Evolutionary conservation across 2,329 filamentous ascomycete genomes (phyloP), one percentile per base, ranked within the genome.

Genomic region (Colletotrichum navitas): DNA sequence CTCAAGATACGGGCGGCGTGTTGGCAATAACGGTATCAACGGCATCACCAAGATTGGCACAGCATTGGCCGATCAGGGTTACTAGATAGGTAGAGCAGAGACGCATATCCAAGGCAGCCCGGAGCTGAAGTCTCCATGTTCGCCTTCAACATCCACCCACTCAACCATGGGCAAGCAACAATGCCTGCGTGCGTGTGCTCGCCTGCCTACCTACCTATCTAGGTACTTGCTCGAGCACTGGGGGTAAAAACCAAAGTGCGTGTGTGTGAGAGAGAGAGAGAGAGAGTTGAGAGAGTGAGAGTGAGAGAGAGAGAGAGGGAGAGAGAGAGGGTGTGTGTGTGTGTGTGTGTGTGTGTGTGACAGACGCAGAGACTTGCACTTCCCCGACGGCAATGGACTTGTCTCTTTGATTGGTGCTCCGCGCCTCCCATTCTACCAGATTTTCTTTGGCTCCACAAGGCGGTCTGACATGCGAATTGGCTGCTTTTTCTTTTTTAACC

Each of bases 391-490:
- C 43, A 68, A 68, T 41, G 51, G 52, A 47, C 69, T 71, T 68
- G 65, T 65, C 65, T 68, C 39, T 59, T 63, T 71, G 65, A 68
- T 69, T 71, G 69, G 69, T 36, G 63, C 54, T 63, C 41, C 65
- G 43, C 65, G 59, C 65, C 51, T 55, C 52, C 52, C 65, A 47
- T 24, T 52, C 49, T 63, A 54, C 61, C 61, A 72, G 56, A 66
- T 71, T 72, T 70, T 58, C 55, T 47, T n/a, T n/a, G 55, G 70
- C 66, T 65, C 70, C 70, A 72, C 70, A 65, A 71, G 56, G 66
- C 70, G 66, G 70, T 63, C 51, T 74, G 68, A 61, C 52, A 58
- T 45, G 41, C 36, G 67, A 68, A 69, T 56, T 60, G 61, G 56
- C 49, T 72, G 47, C 61, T 24, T 56, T 68, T 69, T 54, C 36